Evolutionary conservation across 2,329 filamentous ascomycete species (phyloP).

Genomic region (Whalleya microplaca): DNA sequence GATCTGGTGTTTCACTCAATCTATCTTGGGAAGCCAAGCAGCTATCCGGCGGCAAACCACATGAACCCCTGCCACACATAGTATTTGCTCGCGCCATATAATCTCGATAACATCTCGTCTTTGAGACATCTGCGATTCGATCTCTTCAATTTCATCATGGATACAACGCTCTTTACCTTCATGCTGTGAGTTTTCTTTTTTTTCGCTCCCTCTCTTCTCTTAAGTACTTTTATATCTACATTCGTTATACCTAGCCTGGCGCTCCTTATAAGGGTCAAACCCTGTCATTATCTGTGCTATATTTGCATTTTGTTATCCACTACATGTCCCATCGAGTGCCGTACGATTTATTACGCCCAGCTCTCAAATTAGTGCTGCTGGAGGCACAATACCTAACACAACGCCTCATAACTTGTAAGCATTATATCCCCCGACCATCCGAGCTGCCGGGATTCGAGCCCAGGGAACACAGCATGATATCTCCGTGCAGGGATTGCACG

Average conservation of each 20-base stretch:
- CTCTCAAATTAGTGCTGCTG: not conserved
- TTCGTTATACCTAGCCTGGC: slow-evolving; percentile 13
- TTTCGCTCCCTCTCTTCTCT: slow-evolving; percentile 29
- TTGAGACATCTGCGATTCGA: slow-evolving; percentile 3
- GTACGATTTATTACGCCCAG: not conserved
- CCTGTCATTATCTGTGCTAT: not conserved
- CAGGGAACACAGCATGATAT: slow-evolving; percentile 18
- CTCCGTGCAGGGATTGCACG: slow-evolving; percentile 30
- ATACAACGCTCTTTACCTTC: slow-evolving; percentile 72
- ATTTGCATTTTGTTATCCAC: not conserved
- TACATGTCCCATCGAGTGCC: not conserved
- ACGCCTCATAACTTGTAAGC: slow-evolving; percentile 21
- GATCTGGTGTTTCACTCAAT: slow-evolving; percentile 18
- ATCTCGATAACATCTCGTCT: slow-evolving; percentile 9
- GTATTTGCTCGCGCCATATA: slow-evolving; percentile 16
- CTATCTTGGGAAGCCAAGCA: slow-evolving; percentile 23
- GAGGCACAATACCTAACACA: slow-evolving; percentile 12
- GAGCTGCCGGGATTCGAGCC: slow-evolving; percentile 17
- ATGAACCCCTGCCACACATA: slow-evolving; percentile 2
- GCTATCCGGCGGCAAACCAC: slow-evolving; percentile 22
- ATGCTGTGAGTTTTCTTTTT: slow-evolving; percentile 60
- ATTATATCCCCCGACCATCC: slow-evolving; percentile 26
- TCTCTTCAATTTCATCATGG: slow-evolving; percentile 46
- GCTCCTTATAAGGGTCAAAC: slow-evolving; percentile 9
- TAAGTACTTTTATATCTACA: slow-evolving; percentile 19